A percentile compares a stretch with the other conserved stretches of the same genome.
Evolutionary conservation across 2,329 filamentous ascomycete species (phyloP).

Genomic region (Zarea fungicola): DNA sequence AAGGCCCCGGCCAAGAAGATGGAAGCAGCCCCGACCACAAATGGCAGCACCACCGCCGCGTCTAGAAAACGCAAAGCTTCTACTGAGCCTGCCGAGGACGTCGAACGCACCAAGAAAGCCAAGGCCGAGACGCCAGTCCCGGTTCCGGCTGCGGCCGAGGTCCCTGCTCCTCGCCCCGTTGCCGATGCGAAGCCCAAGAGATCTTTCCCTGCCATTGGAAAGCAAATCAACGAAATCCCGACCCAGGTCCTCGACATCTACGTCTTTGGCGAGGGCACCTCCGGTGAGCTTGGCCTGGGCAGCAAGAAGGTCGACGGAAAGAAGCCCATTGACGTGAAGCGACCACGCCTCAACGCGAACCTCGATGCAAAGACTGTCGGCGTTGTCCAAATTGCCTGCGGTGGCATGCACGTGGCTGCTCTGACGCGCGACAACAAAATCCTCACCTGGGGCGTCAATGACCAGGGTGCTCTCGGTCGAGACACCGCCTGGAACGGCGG

Average conservation of each 20-base stretch:
- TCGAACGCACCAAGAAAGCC: slow-evolving; percentile 22
- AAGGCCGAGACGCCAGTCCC: slow-evolving; percentile 16
- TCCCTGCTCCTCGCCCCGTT: slow-evolving; percentile 11
- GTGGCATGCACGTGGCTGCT: slow-evolving; percentile 76
- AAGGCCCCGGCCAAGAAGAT: slow-evolving; percentile 20
- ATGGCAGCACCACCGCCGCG: slow-evolving; percentile 11
- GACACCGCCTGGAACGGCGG: slow-evolving; percentile 66
- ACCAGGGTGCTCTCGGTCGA: slow-evolving; percentile 74
- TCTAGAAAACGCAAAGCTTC: slow-evolving; percentile 25
- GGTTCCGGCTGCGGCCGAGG: too few relatives aligned
- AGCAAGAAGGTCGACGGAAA: slow-evolving; percentile 56
- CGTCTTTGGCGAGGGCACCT: slow-evolving; percentile 73
- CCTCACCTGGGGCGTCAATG: slow-evolving; percentile 83
- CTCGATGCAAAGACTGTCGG: slow-evolving; percentile 55
- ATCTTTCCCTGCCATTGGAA: slow-evolving; percentile 43
- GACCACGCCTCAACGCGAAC: slow-evolving; percentile 74
- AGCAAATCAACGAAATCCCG: slow-evolving; percentile 64
- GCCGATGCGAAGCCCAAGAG: slow-evolving; percentile 26
- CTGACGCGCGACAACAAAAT: slow-evolving; percentile 77
- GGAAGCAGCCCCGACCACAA: slow-evolving; percentile 8
- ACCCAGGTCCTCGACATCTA: slow-evolving; percentile 64
- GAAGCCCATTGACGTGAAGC: slow-evolving; percentile 69
- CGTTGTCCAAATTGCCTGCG: slow-evolving; percentile 70
- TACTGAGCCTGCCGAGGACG: slow-evolving; percentile 13
- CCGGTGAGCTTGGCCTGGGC: slow-evolving; percentile 79